These are phyloP conservation scores for Fusarium fujikuroi DNA, from an alignment of 2,329 filamentous ascomycete genomes.

Conservation along the genomic window DNA sequence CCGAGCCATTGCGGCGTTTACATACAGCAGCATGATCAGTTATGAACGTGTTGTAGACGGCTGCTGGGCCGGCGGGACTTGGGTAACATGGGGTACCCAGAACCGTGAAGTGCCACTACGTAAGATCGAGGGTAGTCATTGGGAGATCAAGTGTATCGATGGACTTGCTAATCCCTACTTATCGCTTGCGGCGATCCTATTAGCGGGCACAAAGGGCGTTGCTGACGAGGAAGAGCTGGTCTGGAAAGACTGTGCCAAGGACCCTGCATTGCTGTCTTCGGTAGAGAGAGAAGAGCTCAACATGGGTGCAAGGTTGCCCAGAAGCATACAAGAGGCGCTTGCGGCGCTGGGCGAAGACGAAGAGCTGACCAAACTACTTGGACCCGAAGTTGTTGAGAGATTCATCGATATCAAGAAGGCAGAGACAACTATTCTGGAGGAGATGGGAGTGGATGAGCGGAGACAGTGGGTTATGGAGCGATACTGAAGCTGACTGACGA, in stretches of 20 bases:
- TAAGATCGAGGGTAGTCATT: slow-evolving; percentile 73
- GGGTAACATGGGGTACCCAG: slow-evolving; percentile 83
- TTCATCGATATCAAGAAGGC: slow-evolving; percentile 69
- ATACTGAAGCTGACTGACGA: slow-evolving; percentile 54
- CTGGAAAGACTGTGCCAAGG: slow-evolving; percentile 64
- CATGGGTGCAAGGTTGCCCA: slow-evolving; percentile 65
- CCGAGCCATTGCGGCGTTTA: slow-evolving; percentile 74
- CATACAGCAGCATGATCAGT: slow-evolving; percentile 71
- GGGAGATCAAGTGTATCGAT: slow-evolving; percentile 83
- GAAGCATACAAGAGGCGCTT: slow-evolving; percentile 65
- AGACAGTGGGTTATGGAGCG: slow-evolving; percentile 72
- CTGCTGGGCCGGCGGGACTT: slow-evolving; percentile 81
- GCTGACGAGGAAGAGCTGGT: slow-evolving; percentile 51
- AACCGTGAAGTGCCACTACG: slow-evolving; percentile 81
- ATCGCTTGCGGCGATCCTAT: slow-evolving; percentile 52
- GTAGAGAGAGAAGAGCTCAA: slow-evolving; percentile 63
- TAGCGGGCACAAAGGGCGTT: slow-evolving; percentile 47
- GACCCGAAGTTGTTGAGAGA: slow-evolving; percentile 61
- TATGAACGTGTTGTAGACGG: slow-evolving; percentile 76
- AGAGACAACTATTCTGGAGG: slow-evolving; percentile 58
- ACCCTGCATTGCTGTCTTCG: slow-evolving; percentile 62
- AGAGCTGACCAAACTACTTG: slow-evolving; percentile 58
- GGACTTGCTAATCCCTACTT: slow-evolving; percentile 84
- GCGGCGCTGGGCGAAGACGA: slow-evolving; percentile 60
- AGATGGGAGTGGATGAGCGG: slow-evolving; percentile 60